Evolutionary conservation across 129 eudicot genomes (phyloP).

Genomic region (Lactuca saligna): DNA sequence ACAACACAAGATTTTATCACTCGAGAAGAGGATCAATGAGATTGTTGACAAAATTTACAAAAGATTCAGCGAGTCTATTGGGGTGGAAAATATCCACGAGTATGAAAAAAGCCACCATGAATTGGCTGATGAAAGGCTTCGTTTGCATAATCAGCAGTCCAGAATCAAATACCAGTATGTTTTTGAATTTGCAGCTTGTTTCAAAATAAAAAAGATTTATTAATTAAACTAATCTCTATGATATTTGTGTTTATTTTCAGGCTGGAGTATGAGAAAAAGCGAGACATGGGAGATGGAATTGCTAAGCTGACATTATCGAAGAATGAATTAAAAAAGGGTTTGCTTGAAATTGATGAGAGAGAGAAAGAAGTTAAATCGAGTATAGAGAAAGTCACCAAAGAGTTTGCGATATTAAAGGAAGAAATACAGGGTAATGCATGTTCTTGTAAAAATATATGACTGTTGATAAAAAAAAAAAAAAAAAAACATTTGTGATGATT

Average conservation of each 20-base stretch:
- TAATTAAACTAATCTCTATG: background rate
- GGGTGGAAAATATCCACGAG: constrained; percentile 88
- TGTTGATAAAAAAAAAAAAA: too few relatives aligned
- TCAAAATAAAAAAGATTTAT: too few relatives aligned
- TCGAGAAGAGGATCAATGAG: constrained; percentile 77
- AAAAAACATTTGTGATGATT: too few relatives aligned
- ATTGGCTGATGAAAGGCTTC: constrained; percentile 71
- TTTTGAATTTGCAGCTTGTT: background rate
- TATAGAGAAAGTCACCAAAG: constrained; percentile 58
- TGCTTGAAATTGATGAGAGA: constrained; percentile 57
- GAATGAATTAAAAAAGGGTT: constrained; percentile 39
- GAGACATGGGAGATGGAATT: constrained; percentile 86
- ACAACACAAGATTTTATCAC: constrained; percentile 41
- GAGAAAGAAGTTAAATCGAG: constrained; percentile 58
- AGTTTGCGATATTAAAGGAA: constrained; percentile 61
- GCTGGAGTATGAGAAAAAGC: constrained; percentile 91
- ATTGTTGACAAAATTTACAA: constrained; percentile 80
- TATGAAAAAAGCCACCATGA: constrained; percentile 91
- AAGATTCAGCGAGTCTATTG: constrained; percentile 85
- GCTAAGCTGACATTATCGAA: constrained; percentile 69
- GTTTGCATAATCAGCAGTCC: constrained; percentile 83
- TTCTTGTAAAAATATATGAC: background rate
- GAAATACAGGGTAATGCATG: constrained; percentile 57
- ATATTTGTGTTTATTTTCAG: constrained; percentile 30
- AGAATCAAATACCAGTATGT: constrained; percentile 95